These are phyloP conservation scores for Globisporangium nagaii DNA, from an alignment of 352 stramenopile species.

Conservation along the genomic window DNA sequence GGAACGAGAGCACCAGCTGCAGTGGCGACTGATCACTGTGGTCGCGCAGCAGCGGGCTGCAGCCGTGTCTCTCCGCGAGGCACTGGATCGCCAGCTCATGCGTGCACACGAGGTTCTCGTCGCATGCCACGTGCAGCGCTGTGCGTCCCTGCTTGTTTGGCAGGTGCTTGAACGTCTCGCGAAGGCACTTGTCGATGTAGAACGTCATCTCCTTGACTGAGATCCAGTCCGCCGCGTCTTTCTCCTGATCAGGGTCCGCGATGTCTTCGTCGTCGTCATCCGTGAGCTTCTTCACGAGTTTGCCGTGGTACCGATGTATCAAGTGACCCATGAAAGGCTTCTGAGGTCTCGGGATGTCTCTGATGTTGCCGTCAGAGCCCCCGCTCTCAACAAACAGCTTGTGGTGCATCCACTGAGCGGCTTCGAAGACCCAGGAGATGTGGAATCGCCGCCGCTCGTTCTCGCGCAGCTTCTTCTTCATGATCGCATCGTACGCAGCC, in stretches of 20 bases:
- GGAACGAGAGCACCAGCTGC: conserved; percentile 41
- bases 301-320: conserved; percentile 34
- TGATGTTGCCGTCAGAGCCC: background rate
- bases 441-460: conserved; percentile 67
- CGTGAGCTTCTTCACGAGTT: conserved; percentile 13
- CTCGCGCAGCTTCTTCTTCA: conserved; percentile 51
- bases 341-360: conserved; percentile 18
- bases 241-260: conserved; percentile 16
- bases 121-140: conserved; percentile 63
- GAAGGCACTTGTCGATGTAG: conserved; percentile 53
- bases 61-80: conserved; percentile 45
- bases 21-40: conserved; percentile 31
- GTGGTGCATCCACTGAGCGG: conserved; percentile 32
- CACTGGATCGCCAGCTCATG: conserved; percentile 61
- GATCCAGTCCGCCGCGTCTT: conserved; percentile 46
- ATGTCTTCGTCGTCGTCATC: conserved; percentile 22
- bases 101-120: conserved; percentile 81
- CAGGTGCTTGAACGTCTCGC: conserved; percentile 58
- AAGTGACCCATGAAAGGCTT: conserved; percentile 45
- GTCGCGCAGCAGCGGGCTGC: conserved; percentile 46
- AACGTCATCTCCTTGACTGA: conserved; percentile 44
- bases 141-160: conserved; percentile 59
- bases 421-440: conserved; percentile 55
- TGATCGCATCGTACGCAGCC: conserved; percentile 33
- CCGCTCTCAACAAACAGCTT: conserved; percentile 19